Evolutionary conservation across 177 flowering plant species (phyloP).

Genomic region (Vitis hybrid): DNA sequence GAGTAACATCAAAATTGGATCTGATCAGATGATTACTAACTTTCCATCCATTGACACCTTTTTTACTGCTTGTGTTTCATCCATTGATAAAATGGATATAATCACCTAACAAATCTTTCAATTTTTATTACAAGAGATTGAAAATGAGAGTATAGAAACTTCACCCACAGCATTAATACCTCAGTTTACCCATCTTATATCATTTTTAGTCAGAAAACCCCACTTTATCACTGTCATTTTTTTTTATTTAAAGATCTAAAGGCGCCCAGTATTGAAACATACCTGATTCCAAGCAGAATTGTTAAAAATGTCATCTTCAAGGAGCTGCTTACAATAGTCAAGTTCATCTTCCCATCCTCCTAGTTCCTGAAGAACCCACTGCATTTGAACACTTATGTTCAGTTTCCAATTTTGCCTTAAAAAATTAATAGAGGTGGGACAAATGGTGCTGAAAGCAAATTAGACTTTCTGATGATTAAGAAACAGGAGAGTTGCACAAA

Average conservation of each 20-base stretch:
- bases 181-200: too few relatives aligned
- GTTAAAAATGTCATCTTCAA: slow-evolving; percentile 79
- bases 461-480: background rate
- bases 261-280: background rate
- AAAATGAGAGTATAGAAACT: background rate
- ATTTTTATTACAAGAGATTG: too few relatives aligned
- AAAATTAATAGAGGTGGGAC: background rate
- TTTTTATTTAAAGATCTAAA: background rate
- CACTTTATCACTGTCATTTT: background rate
- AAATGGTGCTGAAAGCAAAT: background rate
- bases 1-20: too few relatives aligned
- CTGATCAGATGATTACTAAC: too few relatives aligned
- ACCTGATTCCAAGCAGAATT: slow-evolving; percentile 99
- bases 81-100: too few relatives aligned
- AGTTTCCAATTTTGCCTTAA: background rate
- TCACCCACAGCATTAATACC: too few relatives aligned
- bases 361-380: slow-evolving; percentile 94
- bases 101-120: too few relatives aligned
- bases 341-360: slow-evolving; percentile 99
- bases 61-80: too few relatives aligned
- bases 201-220: too few relatives aligned
- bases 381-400: slow-evolving; percentile 19
- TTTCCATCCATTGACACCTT: too few relatives aligned
- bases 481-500: background rate
- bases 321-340: slow-evolving; percentile 66